Base-by-base conservation (phyloP, 768 basidiomycete genomes). In the Rossbeevera mucosa region DNA sequence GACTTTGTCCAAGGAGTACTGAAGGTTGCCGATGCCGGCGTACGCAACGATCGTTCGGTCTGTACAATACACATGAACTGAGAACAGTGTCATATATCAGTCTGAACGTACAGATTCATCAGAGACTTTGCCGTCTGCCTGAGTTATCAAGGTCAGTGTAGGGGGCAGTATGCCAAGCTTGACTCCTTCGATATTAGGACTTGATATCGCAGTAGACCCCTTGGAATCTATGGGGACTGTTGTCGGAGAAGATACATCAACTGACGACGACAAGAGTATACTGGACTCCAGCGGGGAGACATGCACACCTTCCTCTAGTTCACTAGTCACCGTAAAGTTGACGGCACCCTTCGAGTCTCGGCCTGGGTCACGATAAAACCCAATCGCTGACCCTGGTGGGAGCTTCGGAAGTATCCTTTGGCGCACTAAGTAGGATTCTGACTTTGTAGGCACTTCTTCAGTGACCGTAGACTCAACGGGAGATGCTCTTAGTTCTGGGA, bases 241-340 rank as follows among this genome's bases (percentile, higher is more conserved):
- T 52, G 50, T 46, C 12, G 56, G 33, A 24, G 62, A 53, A 45
- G 52, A 21, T 12, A 14, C 22, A 11, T 57, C 22, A 49, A 54
- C 55, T 53, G 64, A 63, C 18, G 64, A 58, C 46, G 60, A 59
- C 30, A 70, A 41, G 8, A 70, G 66, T 26, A 61, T 60, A 42
- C 61, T 62, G 21, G 59, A 52, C 53, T 59, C 55, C 12, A 16
- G 43, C n/a, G 48, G 53, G 14, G 59, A 54, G 45, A 36, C 26
- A 21, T 44, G 47, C 8, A 45, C 14, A 25, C 36, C 18, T 46
- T 59, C 58, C 38, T 90, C 88, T 48, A 92, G 63, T 67, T 92
- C 91, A 61, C 89, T 91, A 50, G 73, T 79, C 42, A 92, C 86
- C 44, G 83, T 88, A 71, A 93, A 93, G 56, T 80, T 83, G 52